Evolutionary conservation across 352 stramenopile genomes (phyloP), one percentile per base, ranked within the genome.

Genomic region (Plasmopara muralis): DNA sequence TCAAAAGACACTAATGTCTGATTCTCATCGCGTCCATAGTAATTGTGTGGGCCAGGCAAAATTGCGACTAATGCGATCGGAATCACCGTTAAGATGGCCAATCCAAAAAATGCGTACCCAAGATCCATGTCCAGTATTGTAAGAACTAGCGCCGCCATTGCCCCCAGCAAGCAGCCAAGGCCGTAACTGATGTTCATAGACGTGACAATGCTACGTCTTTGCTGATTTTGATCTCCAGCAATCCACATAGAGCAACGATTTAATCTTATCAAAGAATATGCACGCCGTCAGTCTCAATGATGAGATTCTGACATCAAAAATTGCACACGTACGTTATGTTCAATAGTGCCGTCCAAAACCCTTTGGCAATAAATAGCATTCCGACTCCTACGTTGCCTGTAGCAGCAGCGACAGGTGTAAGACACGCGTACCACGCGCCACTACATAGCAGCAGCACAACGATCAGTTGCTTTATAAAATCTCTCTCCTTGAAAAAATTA

Each of bases 361-460:
- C 79, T 51, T 89, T 89, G 28, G 72, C 72, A 43, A 89, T 86
- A 50, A 87, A 87, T 50, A 74, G 85, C 16, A 85, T 46, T n/a
- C 66, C 68, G 14, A 87, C 74, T 25, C 79, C 76, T 9, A 89
- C 62, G 43, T 74, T 87, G 18, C 76, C 79, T 12, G 69, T 76
- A 5, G 72, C 67, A 9, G 68, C 76, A n/a, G 79, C 79, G 9
- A 87, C 62, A 0, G 74, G 61, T 8, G 74, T 57, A 2, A 89
- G 60, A 51, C 74, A 85, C 38, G 72, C 74, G 60, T 86, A 89
- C 79, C 79, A 89, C 12, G 55, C 65, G 25, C 72, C 70, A 50
- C 72, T 83, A 51, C 63, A 74, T 45, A 85, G 42, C 35, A 89
- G 49, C 47, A 87, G 50, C 28, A 66, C 66, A 35, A 84, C 64